Base-by-base conservation (phyloP, 2,329 filamentous ascomycete species). In the Cordyceps tenuipes region DNA sequence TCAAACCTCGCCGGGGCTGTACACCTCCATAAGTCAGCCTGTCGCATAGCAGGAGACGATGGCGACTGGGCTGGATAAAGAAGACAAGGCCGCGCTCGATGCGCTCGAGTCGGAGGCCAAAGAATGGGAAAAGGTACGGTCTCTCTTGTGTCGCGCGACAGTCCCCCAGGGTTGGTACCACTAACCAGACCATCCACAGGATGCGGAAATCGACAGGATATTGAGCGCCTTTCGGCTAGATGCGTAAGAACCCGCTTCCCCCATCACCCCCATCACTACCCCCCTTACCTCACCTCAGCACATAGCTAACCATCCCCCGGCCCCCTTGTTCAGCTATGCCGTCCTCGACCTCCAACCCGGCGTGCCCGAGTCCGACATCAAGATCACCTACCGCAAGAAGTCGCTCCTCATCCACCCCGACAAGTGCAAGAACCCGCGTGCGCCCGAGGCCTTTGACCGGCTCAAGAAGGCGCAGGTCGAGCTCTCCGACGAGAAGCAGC, bases 371-470 rank as follows among this genome's bases (percentile, higher is more conserved):
- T 92, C 90, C 62, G 94, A 97, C 76, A 97, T 99, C 80, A 97
- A 97, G 76, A 79, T 87, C 67, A 84, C 84, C 66, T 99, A 97
- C 77, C 92, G 94, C 79, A 92, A 91, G 69, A 97, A 97, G 75
- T 99, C 94, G n/a, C 87, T 99, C 61, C 86, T 99, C 53, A 97
- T 99, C 78, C 94, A 99, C 78, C 94, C 94, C 7, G 94, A 99
- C 79, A 99, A 99, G 75, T 97, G 94, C 60, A 86, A 86, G 69
- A 97, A 99, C 71, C 88, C 91, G 0, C 83, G 81, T 53, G 94
- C 94, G 0, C 93, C 94, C 3, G 94, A 97, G 68, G 94, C 94
- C 65, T 99, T 99, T 71, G 94, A 99, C 75, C 87, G 93, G 10
- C 82, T 99, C 31, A 96, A 96, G 70, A 97, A 97, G 75, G 94